A percentile compares a stretch with the other conserved stretches of the same genome.
Conservation (phyloP, 768 basidiomycete genomes). For the Porpolomopsis calyptriformis region DNA sequence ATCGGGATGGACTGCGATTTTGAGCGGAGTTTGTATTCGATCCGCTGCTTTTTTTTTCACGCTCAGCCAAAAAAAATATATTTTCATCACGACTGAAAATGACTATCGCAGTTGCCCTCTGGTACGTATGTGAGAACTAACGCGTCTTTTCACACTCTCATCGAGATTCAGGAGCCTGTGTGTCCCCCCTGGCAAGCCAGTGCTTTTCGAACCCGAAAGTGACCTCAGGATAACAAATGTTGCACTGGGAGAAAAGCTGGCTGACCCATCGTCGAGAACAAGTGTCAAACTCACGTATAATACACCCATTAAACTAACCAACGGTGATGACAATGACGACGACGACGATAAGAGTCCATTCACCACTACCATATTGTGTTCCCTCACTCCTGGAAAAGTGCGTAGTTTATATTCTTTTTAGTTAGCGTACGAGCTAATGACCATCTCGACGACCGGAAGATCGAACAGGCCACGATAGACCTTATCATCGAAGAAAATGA, state of each 20-base stretch:
- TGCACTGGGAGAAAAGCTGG: slow-evolving; percentile 64
- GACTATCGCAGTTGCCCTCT: slow-evolving; percentile 54
- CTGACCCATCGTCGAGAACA: slow-evolving; percentile 48
- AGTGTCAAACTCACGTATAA: slow-evolving; percentile 58
- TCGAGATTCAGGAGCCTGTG: slow-evolving; percentile 43
- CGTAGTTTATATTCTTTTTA: slow-evolving; percentile 14
- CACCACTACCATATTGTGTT: slow-evolving; percentile 55
- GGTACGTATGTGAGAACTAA: slow-evolving; percentile 31
- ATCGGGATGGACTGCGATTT: slow-evolving; percentile 10
- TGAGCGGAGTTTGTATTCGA: slow-evolving; percentile 39
- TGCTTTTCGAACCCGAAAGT: slow-evolving; percentile 46
- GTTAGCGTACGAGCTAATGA: background rate
- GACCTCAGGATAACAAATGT: slow-evolving; percentile 78
- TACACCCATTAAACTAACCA: slow-evolving; percentile 24
- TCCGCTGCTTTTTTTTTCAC: slow-evolving; percentile 13
- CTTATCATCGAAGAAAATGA: slow-evolving; percentile 59
- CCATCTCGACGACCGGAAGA: slow-evolving; percentile 32
- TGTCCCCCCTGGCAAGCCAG: slow-evolving; percentile 46
- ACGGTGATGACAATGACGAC: slow-evolving; percentile 38
- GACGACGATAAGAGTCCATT: slow-evolving; percentile 22
- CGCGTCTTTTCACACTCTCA: slow-evolving; percentile 9
- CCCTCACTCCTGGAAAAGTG: slow-evolving; percentile 77
- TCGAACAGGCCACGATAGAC: slow-evolving; percentile 66
- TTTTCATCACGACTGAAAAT: slow-evolving; percentile 26
- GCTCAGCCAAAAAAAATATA: background rate